A percentile compares a stretch with the other conserved stretches of the same genome.
Conservation (phyloP, 805 yeast genomes). For the Martiniozyma abietophila region DNA sequence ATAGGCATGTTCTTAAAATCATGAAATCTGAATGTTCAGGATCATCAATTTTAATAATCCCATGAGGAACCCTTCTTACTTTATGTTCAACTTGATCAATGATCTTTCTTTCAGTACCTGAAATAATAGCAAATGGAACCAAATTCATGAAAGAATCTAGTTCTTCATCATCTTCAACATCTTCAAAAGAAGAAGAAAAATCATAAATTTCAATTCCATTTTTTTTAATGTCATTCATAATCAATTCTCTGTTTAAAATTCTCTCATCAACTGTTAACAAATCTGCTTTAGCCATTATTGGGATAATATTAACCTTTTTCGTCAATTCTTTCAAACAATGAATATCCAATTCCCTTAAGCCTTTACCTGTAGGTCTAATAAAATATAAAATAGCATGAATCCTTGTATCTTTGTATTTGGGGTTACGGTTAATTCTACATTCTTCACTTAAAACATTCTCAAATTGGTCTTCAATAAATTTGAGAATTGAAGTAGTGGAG, state of each 20-base stretch:
- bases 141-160: constrained; percentile 18
- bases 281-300: constrained; percentile 76
- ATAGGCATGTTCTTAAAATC: constrained; percentile 61
- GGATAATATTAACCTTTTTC: constrained; percentile 67
- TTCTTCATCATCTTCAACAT: constrained; percentile 20
- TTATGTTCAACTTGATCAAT: constrained; percentile 63
- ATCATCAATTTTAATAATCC: constrained; percentile 73
- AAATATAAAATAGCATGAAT: constrained; percentile 84
- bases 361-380: constrained; percentile 60
- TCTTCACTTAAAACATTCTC: constrained; percentile 61
- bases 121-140: constrained; percentile 86
- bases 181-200: constrained; percentile 24
- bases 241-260: constrained; percentile 33
- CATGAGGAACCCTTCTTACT: constrained; percentile 84
- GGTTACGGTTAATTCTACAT: constrained; percentile 46
- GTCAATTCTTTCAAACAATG: constrained; percentile 59
- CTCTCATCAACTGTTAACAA: constrained; percentile 49
- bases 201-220: constrained; percentile 22
- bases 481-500: constrained; percentile 50
- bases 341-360: constrained; percentile 60
- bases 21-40: constrained; percentile 73
- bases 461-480: constrained; percentile 72
- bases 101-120: constrained; percentile 64
- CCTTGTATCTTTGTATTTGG: constrained; percentile 46
- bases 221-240: constrained; percentile 32